These are phyloP conservation scores for Ambispora gerdemannii DNA, from an alignment of 192 early-diverging fungal species.

Conservation along the genomic window DNA sequence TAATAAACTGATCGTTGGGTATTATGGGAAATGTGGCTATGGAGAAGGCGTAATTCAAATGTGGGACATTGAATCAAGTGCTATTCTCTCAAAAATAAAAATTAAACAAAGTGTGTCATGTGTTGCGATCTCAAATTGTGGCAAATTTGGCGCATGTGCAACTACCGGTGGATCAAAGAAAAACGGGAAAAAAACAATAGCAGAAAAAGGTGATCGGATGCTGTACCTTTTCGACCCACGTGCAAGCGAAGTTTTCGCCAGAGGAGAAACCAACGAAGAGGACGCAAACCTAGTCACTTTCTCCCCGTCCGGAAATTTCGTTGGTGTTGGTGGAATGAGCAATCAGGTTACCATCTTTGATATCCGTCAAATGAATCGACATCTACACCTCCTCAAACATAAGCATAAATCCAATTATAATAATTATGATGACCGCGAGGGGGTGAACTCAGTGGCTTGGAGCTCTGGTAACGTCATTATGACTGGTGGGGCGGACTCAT, in stretches of 20 bases:
- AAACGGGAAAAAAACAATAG: too few species aligned
- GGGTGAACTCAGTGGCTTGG: neutral
- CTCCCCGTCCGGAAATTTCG: neutral
- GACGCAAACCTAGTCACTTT: neutral
- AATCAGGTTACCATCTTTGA: neutral
- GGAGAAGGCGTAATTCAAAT: neutral
- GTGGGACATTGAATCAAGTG: neutral
- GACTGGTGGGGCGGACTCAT: neutral
- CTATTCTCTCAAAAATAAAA: neutral
- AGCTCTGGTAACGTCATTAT: neutral
- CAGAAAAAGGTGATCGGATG: neutral
- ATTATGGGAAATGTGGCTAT: neutral
- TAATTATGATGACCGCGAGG: neutral
- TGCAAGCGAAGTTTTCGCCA: neutral
- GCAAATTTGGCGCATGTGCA: constrained; percentile 1
- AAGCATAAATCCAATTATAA: neutral
- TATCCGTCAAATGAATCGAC: neutral
- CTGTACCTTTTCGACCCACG: neutral
- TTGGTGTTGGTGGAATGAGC: neutral
- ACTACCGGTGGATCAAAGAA: neutral
- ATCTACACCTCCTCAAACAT: neutral
- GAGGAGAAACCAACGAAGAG: neutral
- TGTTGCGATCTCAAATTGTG: neutral
- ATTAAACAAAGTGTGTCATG: neutral
- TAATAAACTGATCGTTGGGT: neutral